Conservation (phyloP, 2,329 filamentous ascomycete species). For the Cladosporium velox region DNA sequence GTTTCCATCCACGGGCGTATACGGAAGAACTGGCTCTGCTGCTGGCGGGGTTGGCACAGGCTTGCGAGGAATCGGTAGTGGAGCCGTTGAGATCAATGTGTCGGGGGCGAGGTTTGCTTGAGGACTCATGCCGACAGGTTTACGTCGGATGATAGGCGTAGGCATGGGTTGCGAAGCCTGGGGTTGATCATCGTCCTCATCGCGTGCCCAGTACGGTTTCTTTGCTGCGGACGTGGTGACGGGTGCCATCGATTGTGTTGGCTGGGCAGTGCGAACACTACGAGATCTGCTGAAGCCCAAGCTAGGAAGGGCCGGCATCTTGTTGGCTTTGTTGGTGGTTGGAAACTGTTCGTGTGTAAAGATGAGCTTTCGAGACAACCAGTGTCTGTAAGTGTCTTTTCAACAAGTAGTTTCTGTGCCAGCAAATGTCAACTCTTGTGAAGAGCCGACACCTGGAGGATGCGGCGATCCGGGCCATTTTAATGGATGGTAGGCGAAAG, state of each 20-base stretch:
- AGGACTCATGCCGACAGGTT: neutral
- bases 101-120: neutral
- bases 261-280: neutral
- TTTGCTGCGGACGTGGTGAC: neutral
- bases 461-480: neutral
- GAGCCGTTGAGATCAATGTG: neutral
- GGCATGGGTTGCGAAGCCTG: neutral
- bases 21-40: neutral
- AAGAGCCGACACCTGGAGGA: neutral
- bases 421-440: neutral
- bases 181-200: neutral
- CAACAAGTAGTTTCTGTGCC: neutral
- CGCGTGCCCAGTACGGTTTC: constrained; percentile 11
- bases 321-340: neutral
- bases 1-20: constrained; percentile 3
- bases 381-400: constrained; percentile 7
- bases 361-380: constrained; percentile 5
- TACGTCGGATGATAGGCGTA: neutral
- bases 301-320: neutral
- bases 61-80: neutral
- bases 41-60: neutral
- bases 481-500: neutral
- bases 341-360: neutral
- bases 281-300: neutral
- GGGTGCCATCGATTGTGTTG: neutral